These are phyloP conservation scores for Boletus sp. DNA, from an alignment of 768 basidiomycete genomes.

Conservation along the genomic window DNA sequence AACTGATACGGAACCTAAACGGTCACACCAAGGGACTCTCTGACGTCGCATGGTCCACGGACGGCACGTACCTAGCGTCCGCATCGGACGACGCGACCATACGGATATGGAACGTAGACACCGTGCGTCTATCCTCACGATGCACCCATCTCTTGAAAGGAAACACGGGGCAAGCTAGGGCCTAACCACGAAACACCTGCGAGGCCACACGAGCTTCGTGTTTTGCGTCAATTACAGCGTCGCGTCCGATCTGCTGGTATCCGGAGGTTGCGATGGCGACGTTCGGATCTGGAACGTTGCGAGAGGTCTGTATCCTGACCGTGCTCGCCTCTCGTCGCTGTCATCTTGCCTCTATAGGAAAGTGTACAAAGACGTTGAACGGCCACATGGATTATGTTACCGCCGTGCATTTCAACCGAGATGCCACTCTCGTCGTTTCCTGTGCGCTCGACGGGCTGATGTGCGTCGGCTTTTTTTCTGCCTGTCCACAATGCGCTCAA, in stretches of 20 bases:
- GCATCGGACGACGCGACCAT: slow-evolving; percentile 92
- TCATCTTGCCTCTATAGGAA: slow-evolving; percentile 46
- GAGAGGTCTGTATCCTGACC: slow-evolving; percentile 49
- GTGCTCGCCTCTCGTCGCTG: not conserved
- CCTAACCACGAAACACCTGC: slow-evolving; percentile 64
- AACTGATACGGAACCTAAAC: slow-evolving; percentile 68
- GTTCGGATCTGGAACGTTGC: slow-evolving; percentile 90
- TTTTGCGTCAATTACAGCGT: slow-evolving; percentile 93
- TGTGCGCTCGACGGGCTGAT: slow-evolving; percentile 92
- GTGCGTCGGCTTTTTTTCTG: slow-evolving; percentile 46
- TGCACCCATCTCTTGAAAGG: not conserved
- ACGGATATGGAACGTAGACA: slow-evolving; percentile 85
- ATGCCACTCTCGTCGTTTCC: slow-evolving; percentile 88
- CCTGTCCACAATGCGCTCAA: not conserved
- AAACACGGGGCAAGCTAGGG: slow-evolving; percentile 45
- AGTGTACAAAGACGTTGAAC: slow-evolving; percentile 80
- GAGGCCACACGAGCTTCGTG: slow-evolving; percentile 84
- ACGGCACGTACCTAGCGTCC: slow-evolving; percentile 80
- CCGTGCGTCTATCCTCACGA: slow-evolving; percentile 44
- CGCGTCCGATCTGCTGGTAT: slow-evolving; percentile 84
- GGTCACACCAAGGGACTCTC: slow-evolving; percentile 85
- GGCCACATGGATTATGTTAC: slow-evolving; percentile 96
- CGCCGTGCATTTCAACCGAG: slow-evolving; percentile 90
- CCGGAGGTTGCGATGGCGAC: slow-evolving; percentile 91
- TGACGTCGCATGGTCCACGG: slow-evolving; percentile 85